A percentile compares a stretch with the other conserved stretches of the same genome.
Conservation (phyloP, 805 yeast genomes). For the Candida qinlingensis region DNA sequence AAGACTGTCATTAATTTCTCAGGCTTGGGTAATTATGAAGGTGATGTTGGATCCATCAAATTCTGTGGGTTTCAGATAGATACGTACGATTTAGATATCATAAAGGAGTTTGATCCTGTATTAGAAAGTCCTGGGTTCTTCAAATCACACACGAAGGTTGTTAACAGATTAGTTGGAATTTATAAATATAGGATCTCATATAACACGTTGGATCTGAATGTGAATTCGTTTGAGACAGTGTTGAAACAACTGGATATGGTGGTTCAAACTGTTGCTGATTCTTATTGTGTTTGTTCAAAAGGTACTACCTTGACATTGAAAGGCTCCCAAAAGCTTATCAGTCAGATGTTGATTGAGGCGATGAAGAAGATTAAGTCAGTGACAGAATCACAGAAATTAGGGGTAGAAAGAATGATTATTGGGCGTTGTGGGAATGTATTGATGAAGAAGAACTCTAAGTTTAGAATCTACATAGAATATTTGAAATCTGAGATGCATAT, state of each 20-base stretch:
- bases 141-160: slow-evolving; percentile 12
- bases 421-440: no score
- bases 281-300: slow-evolving; percentile 13
- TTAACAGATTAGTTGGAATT: slow-evolving; percentile 15
- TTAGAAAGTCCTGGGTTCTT: slow-evolving; percentile 11
- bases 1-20: slow-evolving; percentile 33
- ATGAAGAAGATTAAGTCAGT: not conserved
- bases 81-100: slow-evolving; percentile 28
- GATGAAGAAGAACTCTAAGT: no score
- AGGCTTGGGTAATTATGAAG: slow-evolving; percentile 4
- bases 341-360: slow-evolving; percentile 3
- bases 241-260: slow-evolving; percentile 17
- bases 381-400: not conserved
- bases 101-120: slow-evolving; percentile 27
- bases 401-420: no score
- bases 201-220: slow-evolving; percentile 22
- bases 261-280: slow-evolving; percentile 15
- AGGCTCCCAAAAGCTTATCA: slow-evolving; percentile 9
- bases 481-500: no score
- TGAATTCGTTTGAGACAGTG: slow-evolving; percentile 20
- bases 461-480: no score
- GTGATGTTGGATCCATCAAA: slow-evolving; percentile 14
- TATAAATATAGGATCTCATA: slow-evolving; percentile 30
- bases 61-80: slow-evolving; percentile 41
- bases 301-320: not conserved